Evolutionary conservation across 257 asterid genomes (phyloP).

Genomic region (Ballota nigra): DNA sequence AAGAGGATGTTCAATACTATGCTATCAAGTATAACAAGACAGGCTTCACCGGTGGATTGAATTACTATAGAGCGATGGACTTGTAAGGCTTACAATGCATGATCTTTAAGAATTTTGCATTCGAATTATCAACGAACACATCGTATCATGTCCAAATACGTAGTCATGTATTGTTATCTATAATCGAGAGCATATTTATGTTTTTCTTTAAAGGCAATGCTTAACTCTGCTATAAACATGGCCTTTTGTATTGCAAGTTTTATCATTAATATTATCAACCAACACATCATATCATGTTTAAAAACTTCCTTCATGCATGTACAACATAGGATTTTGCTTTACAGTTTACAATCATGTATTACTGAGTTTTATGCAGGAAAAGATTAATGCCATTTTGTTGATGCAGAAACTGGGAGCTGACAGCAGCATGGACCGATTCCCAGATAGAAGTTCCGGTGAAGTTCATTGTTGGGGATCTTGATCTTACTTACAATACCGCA

Average conservation of each 20-base stretch:
- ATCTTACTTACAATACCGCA: conserved; percentile 57
- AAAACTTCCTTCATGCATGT: neutral
- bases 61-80: conserved; percentile 86
- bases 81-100: conserved; percentile 47
- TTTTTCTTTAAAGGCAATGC: neutral
- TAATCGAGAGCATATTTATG: neutral
- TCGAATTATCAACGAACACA: neutral
- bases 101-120: neutral
- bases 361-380: neutral
- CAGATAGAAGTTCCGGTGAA: conserved; percentile 80
- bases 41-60: conserved; percentile 93
- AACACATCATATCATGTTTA: neutral
- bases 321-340: neutral
- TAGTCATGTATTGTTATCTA: neutral
- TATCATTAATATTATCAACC: neutral
- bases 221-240: neutral
- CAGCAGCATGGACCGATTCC: conserved; percentile 57
- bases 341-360: neutral
- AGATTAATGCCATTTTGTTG: neutral
- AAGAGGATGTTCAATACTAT: conserved; percentile 70
- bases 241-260: neutral
- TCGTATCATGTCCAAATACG: neutral
- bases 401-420: conserved; percentile 85
- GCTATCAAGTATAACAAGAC: conserved; percentile 54
- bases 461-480: conserved; percentile 84